Evolutionary conservation across 805 yeast genomes (phyloP), one percentile per base, ranked within the genome.

Genomic region (Spathaspora gorwiae): DNA sequence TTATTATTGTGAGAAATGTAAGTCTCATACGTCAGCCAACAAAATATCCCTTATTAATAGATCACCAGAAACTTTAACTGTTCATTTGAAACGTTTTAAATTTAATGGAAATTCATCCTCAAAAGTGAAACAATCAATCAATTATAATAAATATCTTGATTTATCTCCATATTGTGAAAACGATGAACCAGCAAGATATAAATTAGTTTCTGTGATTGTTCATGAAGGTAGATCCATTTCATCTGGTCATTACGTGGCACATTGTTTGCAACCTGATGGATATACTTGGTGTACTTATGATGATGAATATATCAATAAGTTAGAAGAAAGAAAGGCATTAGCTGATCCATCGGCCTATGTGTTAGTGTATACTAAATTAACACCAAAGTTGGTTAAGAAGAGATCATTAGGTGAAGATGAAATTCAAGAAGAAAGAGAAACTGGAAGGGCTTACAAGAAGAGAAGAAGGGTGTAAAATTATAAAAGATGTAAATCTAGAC

Each of bases 141-240:
- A 81, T 2, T 94, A 89, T 63, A 90, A 95, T 32, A 79, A 85
- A 59, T 78, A 76, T 44, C 70, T 94, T 46, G 94, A 90, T 57
- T 64, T 92, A 49, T 70, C 89, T 1, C 76, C 79, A 46, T 92
- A 75, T 62, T 39, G 45, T 34, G 50, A 47, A 11, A 47, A 40
- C 12, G 26, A 42, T 10, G 36, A 46, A 12, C 76, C 78, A 29
- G 75, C 78, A 6, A 56, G 54, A 44, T 94, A 94, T 65, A 84
- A 83, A 60, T 74, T 94, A 52, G 73, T 80, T 13, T 81, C 90
- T 19, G 96, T 92, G 13, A 87, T 92, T 48, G 92, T 90, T 5
- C 99, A 94, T 60, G 96, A 88, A 56, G 99, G 99, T 35, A 75
- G 98, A 51, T 86, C 96, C 1, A 83, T 90, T 11, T 82, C 90